Conservation (phyloP, 2,329 filamentous ascomycete genomes). For the Sclerotinia sclerotiorum region DNA sequence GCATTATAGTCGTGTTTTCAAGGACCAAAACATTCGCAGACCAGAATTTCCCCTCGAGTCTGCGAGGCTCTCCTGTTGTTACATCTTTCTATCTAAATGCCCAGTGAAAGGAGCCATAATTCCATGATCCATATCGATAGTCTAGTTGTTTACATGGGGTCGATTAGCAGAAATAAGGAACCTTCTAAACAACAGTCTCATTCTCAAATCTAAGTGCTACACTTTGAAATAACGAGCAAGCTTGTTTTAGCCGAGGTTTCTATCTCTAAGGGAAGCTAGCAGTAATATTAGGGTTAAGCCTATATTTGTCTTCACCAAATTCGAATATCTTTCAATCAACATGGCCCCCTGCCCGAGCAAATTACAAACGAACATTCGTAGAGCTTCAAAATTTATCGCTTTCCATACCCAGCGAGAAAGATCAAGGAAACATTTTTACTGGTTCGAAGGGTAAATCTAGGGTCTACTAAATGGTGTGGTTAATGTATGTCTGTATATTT, state of each 20-base stretch:
- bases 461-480: no score
- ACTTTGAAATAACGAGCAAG: not conserved
- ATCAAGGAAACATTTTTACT: no score
- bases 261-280: not conserved
- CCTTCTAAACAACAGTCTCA: not conserved
- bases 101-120: not conserved
- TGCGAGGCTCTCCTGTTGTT: no score
- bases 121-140: not conserved
- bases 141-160: not conserved
- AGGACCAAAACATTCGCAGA: not conserved
- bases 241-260: not conserved
- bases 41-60: not conserved
- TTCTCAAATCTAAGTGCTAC: not conserved
- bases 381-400: no score
- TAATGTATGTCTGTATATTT: no score
- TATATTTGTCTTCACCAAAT: not conserved
- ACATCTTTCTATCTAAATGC: not conserved
- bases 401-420: no score
- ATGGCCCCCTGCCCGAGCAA: no score
- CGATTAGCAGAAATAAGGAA: not conserved
- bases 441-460: no score
- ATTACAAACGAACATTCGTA: not conserved
- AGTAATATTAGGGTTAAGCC: not conserved
- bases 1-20: not conserved
- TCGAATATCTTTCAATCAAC: not conserved